Percentiles rank a stretch among this genome's conserved stretches.
Evolutionary conservation across 2,329 filamentous ascomycete species (phyloP).

Genomic region (Trichophyton schoenleinii): DNA sequence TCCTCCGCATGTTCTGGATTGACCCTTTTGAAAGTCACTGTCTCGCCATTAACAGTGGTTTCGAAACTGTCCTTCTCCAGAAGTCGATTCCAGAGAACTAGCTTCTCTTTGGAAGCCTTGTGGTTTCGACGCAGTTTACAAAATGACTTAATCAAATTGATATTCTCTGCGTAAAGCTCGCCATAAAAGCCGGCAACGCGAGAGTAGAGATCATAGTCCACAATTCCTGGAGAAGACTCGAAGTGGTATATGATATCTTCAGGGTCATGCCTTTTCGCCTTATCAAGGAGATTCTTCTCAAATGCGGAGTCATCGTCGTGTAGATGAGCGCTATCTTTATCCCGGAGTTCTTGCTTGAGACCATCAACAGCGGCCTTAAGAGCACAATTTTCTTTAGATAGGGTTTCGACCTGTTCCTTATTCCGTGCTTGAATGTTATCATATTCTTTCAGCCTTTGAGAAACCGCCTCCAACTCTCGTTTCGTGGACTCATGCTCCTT

Average conservation of each 20-base stretch:
- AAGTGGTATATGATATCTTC: background rate
- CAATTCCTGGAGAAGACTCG: background rate
- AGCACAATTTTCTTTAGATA: background rate
- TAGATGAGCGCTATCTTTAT: background rate
- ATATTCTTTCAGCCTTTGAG: background rate
- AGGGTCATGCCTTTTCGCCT: background rate
- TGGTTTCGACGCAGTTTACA: slow-evolving; percentile 21
- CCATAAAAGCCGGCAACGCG: slow-evolving; percentile 21
- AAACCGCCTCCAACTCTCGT: background rate
- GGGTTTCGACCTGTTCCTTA: background rate
- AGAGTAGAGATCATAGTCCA: slow-evolving; percentile 10
- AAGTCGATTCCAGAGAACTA: slow-evolving; percentile 20
- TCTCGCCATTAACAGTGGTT: slow-evolving; percentile 18
- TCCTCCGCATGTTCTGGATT: background rate
- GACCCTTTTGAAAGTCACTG: slow-evolving; percentile 21
- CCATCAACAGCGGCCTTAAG: background rate
- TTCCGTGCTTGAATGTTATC: background rate
- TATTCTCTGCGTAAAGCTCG: slow-evolving; percentile 22
- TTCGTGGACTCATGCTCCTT: background rate
- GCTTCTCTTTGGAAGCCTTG: slow-evolving; percentile 25
- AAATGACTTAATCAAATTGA: slow-evolving; percentile 19
- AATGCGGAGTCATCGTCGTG: background rate
- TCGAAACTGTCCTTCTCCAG: slow-evolving; percentile 23
- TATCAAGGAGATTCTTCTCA: background rate
- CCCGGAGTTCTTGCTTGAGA: background rate